Evolutionary conservation across 2,329 filamentous ascomycete species (phyloP).

Genomic region (Purpureocillium takamizusanense): DNA sequence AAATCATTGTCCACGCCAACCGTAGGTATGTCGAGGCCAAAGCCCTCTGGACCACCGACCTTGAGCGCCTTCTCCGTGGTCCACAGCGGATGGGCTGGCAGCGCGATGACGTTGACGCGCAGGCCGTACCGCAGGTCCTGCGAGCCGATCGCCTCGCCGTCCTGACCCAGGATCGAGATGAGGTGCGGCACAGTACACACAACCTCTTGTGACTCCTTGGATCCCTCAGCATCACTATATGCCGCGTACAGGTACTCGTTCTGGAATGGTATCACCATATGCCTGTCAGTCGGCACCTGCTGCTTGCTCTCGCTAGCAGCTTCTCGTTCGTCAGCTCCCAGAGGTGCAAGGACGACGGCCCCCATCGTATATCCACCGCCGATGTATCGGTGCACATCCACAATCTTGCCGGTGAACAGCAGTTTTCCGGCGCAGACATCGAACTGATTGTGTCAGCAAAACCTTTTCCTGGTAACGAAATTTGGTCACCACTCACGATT

Average conservation of each 20-base stretch:
- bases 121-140: conserved; percentile 42
- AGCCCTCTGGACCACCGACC: conserved; percentile 23
- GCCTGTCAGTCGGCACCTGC: conserved; percentile 9
- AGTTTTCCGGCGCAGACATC: conserved; percentile 23
- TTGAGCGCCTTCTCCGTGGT: conserved; percentile 25
- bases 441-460: conserved; percentile 11
- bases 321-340: conserved; percentile 20
- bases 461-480: too few species aligned
- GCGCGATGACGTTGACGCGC: conserved; percentile 37
- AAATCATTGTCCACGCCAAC: conserved; percentile 3
- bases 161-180: conserved; percentile 27
- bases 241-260: conserved; percentile 32
- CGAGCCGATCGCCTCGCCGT: conserved; percentile 40
- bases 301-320: conserved; percentile 8
- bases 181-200: conserved; percentile 26
- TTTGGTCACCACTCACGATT: conserved; percentile 11
- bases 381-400: conserved; percentile 27
- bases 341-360: conserved; percentile 22
- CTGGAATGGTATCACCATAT: conserved; percentile 31
- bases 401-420: conserved; percentile 29
- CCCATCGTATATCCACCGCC: conserved; percentile 32
- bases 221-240: conserved; percentile 19
- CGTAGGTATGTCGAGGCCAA: conserved; percentile 12
- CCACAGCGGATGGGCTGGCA: conserved; percentile 42
- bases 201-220: conserved; percentile 18